Evolutionary conservation across 495 filamentous ascomycete genomes (phyloP).

Genomic region (Penicillium samsonianum): DNA sequence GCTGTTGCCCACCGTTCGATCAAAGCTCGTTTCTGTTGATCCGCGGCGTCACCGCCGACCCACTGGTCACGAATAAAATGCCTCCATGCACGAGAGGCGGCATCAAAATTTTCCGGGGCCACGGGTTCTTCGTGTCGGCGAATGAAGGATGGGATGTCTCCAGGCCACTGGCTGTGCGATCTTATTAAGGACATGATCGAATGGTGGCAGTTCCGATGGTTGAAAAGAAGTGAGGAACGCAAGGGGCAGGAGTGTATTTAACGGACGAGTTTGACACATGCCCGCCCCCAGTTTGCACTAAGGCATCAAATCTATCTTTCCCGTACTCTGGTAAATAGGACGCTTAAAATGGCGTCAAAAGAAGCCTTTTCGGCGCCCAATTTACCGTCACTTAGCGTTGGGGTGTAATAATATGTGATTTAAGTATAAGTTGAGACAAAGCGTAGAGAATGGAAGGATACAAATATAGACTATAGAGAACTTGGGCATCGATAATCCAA

Average conservation of each 20-base stretch:
- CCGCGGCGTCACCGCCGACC: conserved; percentile 12
- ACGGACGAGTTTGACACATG: neutral
- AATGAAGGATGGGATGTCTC: conserved; percentile 13
- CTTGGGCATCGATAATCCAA: too few relatives aligned
- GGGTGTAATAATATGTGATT: too few relatives aligned
- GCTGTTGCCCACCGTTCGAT: conserved; percentile 19
- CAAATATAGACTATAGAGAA: too few relatives aligned
- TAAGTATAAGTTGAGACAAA: too few relatives aligned
- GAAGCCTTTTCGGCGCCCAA: too few relatives aligned
- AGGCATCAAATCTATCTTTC: neutral
- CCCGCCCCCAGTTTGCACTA: neutral
- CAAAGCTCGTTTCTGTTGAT: conserved; percentile 20
- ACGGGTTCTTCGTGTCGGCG: conserved; percentile 18
- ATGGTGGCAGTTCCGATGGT: neutral
- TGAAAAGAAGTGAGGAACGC: neutral
- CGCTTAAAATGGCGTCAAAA: too few relatives aligned
- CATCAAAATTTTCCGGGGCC: neutral
- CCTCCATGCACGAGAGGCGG: conserved; percentile 21
- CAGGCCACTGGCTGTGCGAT: conserved; percentile 6
- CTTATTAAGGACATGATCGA: conserved; percentile 7
- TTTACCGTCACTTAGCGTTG: too few relatives aligned
- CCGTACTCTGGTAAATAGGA: too few relatives aligned
- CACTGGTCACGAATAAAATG: conserved; percentile 16
- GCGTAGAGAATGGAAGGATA: too few relatives aligned
- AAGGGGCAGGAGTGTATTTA: neutral